phyloP scores from a whole-genome alignment of 495 filamentous ascomycete species.

The Penicillium atrosanguineum region DNA sequence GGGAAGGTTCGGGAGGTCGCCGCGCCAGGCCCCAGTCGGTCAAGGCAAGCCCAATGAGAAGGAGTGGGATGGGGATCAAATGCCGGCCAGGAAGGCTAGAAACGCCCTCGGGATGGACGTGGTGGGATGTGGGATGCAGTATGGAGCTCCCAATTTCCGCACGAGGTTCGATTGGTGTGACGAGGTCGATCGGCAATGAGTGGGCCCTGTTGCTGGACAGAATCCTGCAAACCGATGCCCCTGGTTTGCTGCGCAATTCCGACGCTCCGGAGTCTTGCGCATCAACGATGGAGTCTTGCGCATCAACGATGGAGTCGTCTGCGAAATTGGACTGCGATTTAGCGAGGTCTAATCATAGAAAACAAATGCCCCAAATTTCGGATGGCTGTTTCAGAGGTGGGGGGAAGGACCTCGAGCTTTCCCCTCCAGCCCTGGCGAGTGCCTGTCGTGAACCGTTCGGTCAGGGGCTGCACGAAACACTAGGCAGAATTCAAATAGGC shows the following conservation, averaged over 20 bases:
- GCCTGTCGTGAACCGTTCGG: background rate
- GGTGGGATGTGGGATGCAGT: background rate
- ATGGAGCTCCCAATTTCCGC: slow-evolving; percentile 29
- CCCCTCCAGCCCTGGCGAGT: background rate
- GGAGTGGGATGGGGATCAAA: background rate
- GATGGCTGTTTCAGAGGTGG: background rate
- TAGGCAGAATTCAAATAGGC: background rate
- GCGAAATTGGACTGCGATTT: background rate
- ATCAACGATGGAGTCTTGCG: background rate
- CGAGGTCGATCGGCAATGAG: slow-evolving; percentile 20
- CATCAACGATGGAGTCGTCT: too few species aligned
- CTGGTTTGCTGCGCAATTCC: slow-evolving; percentile 15
- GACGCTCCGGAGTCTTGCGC: slow-evolving; percentile 4
- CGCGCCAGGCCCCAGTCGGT: background rate
- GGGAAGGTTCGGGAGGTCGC: background rate
- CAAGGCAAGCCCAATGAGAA: background rate
- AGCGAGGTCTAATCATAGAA: background rate
- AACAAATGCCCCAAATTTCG: slow-evolving; percentile 1
- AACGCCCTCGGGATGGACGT: background rate
- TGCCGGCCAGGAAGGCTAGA: background rate
- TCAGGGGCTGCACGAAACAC: background rate
- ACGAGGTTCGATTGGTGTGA: slow-evolving; percentile 22
- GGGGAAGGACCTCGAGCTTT: background rate
- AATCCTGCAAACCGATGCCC: slow-evolving; percentile 17
- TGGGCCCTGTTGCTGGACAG: slow-evolving; percentile 18